Evolutionary conservation across 371 early-diverging fungal genomes (phyloP), one percentile per base, ranked within the genome.

Genomic region (Rhizopus microsporus): DNA sequence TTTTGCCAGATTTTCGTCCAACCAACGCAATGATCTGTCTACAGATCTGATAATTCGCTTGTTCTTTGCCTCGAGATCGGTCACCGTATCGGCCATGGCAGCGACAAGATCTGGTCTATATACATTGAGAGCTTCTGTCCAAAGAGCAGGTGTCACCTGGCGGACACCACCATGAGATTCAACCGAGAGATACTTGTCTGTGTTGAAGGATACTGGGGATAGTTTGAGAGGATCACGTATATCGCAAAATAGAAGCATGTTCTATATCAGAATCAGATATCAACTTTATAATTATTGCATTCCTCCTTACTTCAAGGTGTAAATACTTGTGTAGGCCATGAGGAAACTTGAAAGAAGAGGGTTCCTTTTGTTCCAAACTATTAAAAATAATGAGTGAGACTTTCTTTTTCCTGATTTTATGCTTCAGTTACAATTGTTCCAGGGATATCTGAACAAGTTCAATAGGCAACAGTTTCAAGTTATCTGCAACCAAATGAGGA

Each of bases 401-500:
- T 23, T 23, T 23, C 23, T 23, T 23, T 23, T 23, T 23, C 23
- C 23, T 23, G 23, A 2, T 23, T 23, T 23, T 23, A 23, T 23
- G 23, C 23, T 23, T 23, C 23, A 23, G 2, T 63, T 82, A 87
- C 88, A 88, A 76, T 33, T 86, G 83, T 44, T 86, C 86, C 35
- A 85, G 66, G 33, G 80, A 75, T 12, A 86, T 63, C 48, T 76
- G 78, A 17, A 80, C 62, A 16, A 78, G 69, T 17, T 75, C 74
- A 7, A 79, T 65, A 10, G 77, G 78, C 17, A 84, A 71, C 9
- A 57, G 54, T 16, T 75, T 66, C 39, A 84, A 52, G 38, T 79
- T 85, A 42, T 92, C 90, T 3, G 86, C 82, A 17, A 88, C 77
- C 61, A 91, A 69, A 58, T 92, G 92, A 34, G 90, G 90, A 10